Conservation (phyloP, 176 grass and related monocot genomes). For the Triticum turgidum region DNA sequence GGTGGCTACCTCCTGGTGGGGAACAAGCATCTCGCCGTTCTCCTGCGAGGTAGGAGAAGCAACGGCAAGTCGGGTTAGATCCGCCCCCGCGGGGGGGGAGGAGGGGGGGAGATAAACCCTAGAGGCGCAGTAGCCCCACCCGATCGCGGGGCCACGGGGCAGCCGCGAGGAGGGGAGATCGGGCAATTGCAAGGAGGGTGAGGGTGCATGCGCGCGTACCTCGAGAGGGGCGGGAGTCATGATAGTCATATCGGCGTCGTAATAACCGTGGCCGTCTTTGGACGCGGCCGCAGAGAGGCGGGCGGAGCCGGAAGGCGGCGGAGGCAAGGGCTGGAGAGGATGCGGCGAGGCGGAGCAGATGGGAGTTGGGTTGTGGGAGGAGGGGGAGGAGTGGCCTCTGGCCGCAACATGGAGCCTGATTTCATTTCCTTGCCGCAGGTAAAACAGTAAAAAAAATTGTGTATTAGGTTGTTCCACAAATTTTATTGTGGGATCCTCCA, state of each 20-base stretch:
- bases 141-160: not conserved
- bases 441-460: too few species aligned
- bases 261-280: not conserved
- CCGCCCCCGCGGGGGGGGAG: not conserved
- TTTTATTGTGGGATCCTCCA: too few species aligned
- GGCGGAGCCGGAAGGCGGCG: not conserved
- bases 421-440: too few species aligned
- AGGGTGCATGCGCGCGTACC: slow-evolving; percentile 38
- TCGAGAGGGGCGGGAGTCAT: slow-evolving; percentile 70
- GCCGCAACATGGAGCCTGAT: too few species aligned
- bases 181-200: not conserved
- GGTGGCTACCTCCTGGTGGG: slow-evolving; percentile 60
- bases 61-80: slow-evolving; percentile 44
- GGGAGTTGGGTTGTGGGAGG: not conserved
- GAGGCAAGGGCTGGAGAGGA: slow-evolving; percentile 7
- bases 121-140: not conserved
- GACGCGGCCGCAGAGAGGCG: not conserved
- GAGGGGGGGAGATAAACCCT: slow-evolving; percentile 24
- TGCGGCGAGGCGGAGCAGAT: slow-evolving; percentile 21
- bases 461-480: too few species aligned
- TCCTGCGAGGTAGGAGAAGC: slow-evolving; percentile 23
- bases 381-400: not conserved
- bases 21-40: slow-evolving; percentile 86
- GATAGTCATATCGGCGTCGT: slow-evolving; percentile 49
- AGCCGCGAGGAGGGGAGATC: not conserved